These are phyloP conservation scores for maize (Zea mays) DNA, from an alignment of 176 grass and related monocot genomes.

Conservation along the genomic window DNA sequence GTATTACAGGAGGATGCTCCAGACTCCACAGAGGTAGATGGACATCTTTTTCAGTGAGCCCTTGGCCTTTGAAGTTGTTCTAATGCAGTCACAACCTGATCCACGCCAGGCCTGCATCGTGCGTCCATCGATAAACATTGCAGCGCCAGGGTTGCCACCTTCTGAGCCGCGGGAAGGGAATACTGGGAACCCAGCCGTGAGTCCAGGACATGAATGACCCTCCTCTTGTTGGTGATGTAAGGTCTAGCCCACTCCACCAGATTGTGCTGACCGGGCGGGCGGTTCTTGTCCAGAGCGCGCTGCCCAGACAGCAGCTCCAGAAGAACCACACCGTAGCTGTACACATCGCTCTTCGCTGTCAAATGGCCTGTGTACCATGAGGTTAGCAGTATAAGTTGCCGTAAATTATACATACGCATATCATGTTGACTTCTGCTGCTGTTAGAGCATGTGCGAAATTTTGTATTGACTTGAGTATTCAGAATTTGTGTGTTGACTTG, in stretches of 20 bases:
- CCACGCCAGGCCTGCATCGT: constrained; percentile 73
- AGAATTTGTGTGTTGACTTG: constrained; percentile 25
- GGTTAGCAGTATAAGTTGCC: constrained; percentile 1
- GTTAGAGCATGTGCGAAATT: constrained; percentile 31
- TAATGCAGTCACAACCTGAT: constrained; percentile 59
- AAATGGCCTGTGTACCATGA: constrained; percentile 68
- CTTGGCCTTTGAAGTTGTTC: constrained; percentile 56
- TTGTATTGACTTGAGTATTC: constrained; percentile 5
- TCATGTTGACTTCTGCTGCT: constrained; percentile 26
- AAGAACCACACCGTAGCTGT: constrained; percentile 95
- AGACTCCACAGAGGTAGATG: constrained; percentile 8
- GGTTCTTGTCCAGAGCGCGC: constrained; percentile 89
- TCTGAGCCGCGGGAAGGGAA: constrained; percentile 60
- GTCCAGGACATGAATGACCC: constrained; percentile 84
- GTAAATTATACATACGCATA: constrained; percentile 22
- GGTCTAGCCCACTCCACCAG: constrained; percentile 91
- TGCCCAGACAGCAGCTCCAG: constrained; percentile 81
- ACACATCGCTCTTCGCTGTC: constrained; percentile 87
- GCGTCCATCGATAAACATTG: constrained; percentile 75
- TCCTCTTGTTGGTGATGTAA: constrained; percentile 89
- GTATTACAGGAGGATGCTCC: constrained; percentile 17
- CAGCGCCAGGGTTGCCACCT: constrained; percentile 58
- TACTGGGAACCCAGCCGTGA: constrained; percentile 66
- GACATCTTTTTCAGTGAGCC: constrained; percentile 23
- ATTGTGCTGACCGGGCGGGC: constrained; percentile 74